These are phyloP conservation scores for Heterobasidion occidentale DNA, from an alignment of 1,284 basidiomycete genomes.

Conservation along the genomic window DNA sequence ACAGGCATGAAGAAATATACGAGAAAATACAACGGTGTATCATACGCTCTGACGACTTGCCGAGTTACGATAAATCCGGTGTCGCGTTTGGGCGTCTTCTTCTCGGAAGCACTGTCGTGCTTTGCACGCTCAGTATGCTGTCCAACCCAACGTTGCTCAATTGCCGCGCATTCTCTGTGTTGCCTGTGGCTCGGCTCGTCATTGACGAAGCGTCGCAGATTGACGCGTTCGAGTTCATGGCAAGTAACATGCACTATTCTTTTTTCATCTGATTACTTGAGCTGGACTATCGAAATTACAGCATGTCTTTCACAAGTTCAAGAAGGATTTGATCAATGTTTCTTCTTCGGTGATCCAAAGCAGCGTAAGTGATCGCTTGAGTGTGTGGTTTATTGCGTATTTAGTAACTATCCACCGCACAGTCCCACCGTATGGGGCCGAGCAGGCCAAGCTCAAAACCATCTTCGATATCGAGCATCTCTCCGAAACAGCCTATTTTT, in stretches of 20 bases:
- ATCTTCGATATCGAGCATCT: slow-evolving; percentile 41
- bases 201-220: slow-evolving; percentile 46
- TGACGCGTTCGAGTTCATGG: slow-evolving; percentile 34
- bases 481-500: slow-evolving; percentile 23
- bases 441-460: slow-evolving; percentile 28
- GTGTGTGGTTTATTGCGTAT: not conserved
- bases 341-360: slow-evolving; percentile 39
- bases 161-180: slow-evolving; percentile 22
- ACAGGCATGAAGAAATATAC: slow-evolving; percentile 44
- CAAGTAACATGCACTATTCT: slow-evolving; percentile 13
- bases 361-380: slow-evolving; percentile 27
- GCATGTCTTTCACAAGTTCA: slow-evolving; percentile 29
- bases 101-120: slow-evolving; percentile 23
- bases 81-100: slow-evolving; percentile 15
- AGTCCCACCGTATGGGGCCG: slow-evolving; percentile 44
- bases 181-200: slow-evolving; percentile 32
- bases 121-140: slow-evolving; percentile 36
- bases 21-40: slow-evolving; percentile 21
- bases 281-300: slow-evolving; percentile 7
- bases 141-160: slow-evolving; percentile 28
- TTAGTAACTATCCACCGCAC: not conserved
- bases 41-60: slow-evolving; percentile 28
- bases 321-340: slow-evolving; percentile 23
- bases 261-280: not conserved
- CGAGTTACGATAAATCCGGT: slow-evolving; percentile 13